Base-by-base conservation (phyloP, 306 rosid genomes). In the Mimosa bimucronata region DNA sequence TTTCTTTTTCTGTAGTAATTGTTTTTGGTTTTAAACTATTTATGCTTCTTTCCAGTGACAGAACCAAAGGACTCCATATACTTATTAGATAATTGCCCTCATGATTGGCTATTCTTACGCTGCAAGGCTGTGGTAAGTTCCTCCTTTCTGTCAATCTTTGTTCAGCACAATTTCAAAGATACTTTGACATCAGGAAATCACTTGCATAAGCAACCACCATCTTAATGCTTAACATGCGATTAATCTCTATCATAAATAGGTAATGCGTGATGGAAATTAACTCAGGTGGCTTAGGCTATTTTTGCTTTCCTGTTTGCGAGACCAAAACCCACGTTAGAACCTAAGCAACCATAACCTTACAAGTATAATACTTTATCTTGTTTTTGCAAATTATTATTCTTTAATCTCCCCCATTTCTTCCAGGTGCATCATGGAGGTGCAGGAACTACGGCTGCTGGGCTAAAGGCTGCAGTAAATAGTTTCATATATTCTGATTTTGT, bases 381-480 rank as follows among this genome's bases (percentile, higher is more conserved):
- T 16, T 53, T 53, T 26, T 46, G 8, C 16, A 78, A 73, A 53
- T 29, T 72, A 64, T 61, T 31, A 80, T 71, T 25, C 21, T 83
- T 81, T 83, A 45, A 45, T 13, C 15, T 15, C 28, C 18, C 41
- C 38, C 37, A 28, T 74, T 77, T 29, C 38, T 73, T 80, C 65
- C 88, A 93, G 99, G 97, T 96, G 82, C 99, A 96, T 88, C 99
- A 96, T 71, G 99, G 99, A 68, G 99, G 99, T 79, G 99, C 99
- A 76, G 99, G 99, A 87, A 96, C 99, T n/a, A 96, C 99, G 45
- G 99, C 99, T 81, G 98, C 99, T 53, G 99, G 99, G 85, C 86
- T 96, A 69, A 93, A 87, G 88, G 98, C 99, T 80, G 94, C 99
- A 15, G 99, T 96, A 91, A 85, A 81, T 79, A 76, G 34, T 70